Evolutionary conservation across 2,329 filamentous ascomycete genomes (phyloP).

Genomic region (Trichophyton benhamiae): DNA sequence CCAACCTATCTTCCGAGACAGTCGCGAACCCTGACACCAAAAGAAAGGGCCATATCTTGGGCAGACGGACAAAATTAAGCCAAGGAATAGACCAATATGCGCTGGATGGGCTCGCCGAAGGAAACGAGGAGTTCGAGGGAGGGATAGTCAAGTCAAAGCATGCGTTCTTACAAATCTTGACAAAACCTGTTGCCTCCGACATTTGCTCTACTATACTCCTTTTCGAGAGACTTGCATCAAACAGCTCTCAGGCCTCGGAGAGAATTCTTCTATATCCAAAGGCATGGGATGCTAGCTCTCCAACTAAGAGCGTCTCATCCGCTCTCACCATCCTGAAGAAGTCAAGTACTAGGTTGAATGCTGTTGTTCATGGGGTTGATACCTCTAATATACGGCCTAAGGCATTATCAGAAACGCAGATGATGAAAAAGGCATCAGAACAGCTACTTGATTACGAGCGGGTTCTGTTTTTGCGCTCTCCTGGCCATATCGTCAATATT

Average conservation of each 20-base stretch:
- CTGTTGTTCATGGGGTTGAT: slow-evolving; percentile 32
- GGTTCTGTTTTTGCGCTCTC: slow-evolving; percentile 32
- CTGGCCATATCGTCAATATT: slow-evolving; percentile 29
- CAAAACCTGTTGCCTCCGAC: slow-evolving; percentile 30
- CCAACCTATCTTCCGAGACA: neutral
- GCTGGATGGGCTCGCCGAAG: neutral
- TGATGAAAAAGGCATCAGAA: slow-evolving; percentile 19
- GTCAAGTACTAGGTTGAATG: slow-evolving; percentile 29
- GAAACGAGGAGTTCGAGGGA: neutral
- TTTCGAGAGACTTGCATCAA: slow-evolving; percentile 29
- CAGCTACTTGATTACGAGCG: slow-evolving; percentile 35
- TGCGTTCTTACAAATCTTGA: slow-evolving; percentile 35
- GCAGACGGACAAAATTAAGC: neutral
- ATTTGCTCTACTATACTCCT: slow-evolving; percentile 36
- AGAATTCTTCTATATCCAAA: slow-evolving; percentile 37
- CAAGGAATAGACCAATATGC: neutral
- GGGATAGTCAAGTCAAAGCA: slow-evolving; percentile 16
- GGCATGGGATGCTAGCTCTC: slow-evolving; percentile 30
- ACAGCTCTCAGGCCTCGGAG: slow-evolving; percentile 26
- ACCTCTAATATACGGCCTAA: slow-evolving; percentile 18
- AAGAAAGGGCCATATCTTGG: neutral
- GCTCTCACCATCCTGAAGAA: slow-evolving; percentile 29
- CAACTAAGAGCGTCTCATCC: slow-evolving; percentile 18
- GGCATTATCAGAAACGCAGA: slow-evolving; percentile 9
- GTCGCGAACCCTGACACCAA: neutral